phyloP scores from a whole-genome alignment of 441 rosid genomes.

The Pelargonium myrrhifolium region DNA sequence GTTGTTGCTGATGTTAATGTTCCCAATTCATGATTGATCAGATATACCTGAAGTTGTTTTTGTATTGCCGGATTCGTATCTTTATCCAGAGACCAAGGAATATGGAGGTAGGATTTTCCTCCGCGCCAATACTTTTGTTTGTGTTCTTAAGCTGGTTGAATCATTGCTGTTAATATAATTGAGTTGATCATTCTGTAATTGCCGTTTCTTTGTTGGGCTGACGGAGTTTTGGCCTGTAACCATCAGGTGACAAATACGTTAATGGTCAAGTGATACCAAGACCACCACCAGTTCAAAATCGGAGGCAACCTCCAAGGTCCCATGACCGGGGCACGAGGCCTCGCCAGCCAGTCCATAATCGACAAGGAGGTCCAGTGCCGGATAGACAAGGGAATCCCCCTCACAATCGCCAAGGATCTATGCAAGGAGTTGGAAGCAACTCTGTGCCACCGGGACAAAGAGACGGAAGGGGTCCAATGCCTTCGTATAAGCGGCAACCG shows the following conservation, averaged over 20 bases:
- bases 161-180: no score
- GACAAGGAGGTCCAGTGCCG: constrained; percentile 33
- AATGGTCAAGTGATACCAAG: constrained; percentile 70
- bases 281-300: constrained; percentile 61
- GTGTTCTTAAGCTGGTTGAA: no score
- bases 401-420: constrained; percentile 33
- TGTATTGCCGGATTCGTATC: constrained; percentile 83
- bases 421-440: constrained; percentile 44
- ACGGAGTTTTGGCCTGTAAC: constrained; percentile 7
- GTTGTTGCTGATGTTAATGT: no score
- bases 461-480: constrained; percentile 22
- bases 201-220: background rate
- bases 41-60: constrained; percentile 78
- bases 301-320: constrained; percentile 23
- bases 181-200: background rate
- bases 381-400: constrained; percentile 33
- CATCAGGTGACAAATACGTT: constrained; percentile 73
- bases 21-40: constrained; percentile 21
- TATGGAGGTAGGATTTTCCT: constrained; percentile 64
- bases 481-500: constrained; percentile 30
- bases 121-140: no score
- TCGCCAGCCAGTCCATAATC: constrained; percentile 32
- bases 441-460: constrained; percentile 33
- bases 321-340: constrained; percentile 33
- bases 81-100: constrained; percentile 75